Conservation (phyloP, 768 basidiomycete genomes). For the Boletus sp. region DNA sequence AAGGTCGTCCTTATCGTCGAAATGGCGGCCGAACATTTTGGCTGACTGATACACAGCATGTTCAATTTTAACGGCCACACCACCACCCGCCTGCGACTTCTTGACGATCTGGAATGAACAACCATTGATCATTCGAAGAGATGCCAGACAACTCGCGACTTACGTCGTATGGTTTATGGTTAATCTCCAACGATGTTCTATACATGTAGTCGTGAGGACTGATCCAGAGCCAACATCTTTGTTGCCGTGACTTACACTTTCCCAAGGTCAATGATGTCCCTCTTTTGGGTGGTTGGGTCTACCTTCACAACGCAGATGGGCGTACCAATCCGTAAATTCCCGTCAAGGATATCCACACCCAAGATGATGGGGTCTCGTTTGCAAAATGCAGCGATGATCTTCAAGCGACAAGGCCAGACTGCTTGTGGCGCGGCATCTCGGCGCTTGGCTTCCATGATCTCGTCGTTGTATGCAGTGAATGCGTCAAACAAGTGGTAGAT, state of each 20-base stretch:
- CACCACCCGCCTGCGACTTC: slow-evolving; percentile 91
- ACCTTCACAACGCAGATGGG: slow-evolving; percentile 92
- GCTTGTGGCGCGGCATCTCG: slow-evolving; percentile 91
- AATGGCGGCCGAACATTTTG: slow-evolving; percentile 95
- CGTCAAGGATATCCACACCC: slow-evolving; percentile 95
- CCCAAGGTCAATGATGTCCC: slow-evolving; percentile 87
- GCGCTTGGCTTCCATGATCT: slow-evolving; percentile 90
- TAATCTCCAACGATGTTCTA: slow-evolving; percentile 96
- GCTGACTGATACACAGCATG: slow-evolving; percentile 94
- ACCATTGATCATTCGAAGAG: not conserved
- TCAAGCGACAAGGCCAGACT: slow-evolving; percentile 94
- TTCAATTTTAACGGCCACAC: slow-evolving; percentile 98
- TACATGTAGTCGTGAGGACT: not conserved
- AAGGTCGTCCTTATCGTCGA: slow-evolving; percentile 93
- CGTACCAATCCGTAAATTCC: slow-evolving; percentile 86
- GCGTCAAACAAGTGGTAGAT: slow-evolving; percentile 98
- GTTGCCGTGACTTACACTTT: slow-evolving; percentile 69
- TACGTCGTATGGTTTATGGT: slow-evolving; percentile 87
- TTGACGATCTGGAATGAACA: slow-evolving; percentile 69
- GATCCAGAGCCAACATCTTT: not conserved
- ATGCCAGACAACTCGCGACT: slow-evolving; percentile 17
- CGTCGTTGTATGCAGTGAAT: slow-evolving; percentile 91
- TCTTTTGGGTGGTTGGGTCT: slow-evolving; percentile 86
- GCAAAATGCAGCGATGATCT: slow-evolving; percentile 90
- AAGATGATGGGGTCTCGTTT: slow-evolving; percentile 97